Conservation (phyloP, 306 rosid species). For the Fragaria ananassa region DNA sequence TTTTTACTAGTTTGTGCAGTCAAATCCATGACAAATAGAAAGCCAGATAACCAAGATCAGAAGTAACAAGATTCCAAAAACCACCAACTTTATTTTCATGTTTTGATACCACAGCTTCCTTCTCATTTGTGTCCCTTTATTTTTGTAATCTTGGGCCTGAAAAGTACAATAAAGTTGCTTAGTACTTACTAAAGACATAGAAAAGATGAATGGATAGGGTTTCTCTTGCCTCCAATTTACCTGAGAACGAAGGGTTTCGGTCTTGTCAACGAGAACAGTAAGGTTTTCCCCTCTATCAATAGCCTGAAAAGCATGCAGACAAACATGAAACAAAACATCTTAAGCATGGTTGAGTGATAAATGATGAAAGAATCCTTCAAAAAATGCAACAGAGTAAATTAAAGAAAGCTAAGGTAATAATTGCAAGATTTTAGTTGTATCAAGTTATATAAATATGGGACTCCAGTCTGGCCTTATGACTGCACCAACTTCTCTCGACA, state of each 20-base stretch:
- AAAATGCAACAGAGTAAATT: too few species aligned
- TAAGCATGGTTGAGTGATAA: background rate
- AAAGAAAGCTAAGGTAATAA: too few species aligned
- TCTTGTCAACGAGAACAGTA: conserved; percentile 67
- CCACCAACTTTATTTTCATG: conserved; percentile 87
- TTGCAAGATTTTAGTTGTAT: too few species aligned
- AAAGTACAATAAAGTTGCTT: conserved; percentile 30
- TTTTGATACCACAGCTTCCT: conserved; percentile 97
- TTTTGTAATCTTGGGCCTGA: conserved; percentile 77
- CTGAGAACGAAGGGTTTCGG: conserved; percentile 73
- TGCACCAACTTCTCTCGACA: background rate
- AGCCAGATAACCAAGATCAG: conserved; percentile 81
- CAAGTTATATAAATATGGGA: too few species aligned
- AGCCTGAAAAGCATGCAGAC: conserved; percentile 45
- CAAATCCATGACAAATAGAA: conserved; percentile 83
- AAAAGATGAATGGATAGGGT: conserved; percentile 11
- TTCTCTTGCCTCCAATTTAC: conserved; percentile 35
- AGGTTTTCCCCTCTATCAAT: conserved; percentile 81
- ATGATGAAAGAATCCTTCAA: background rate
- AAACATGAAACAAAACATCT: conserved; percentile 2
- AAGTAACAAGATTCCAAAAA: conserved; percentile 67
- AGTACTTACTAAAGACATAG: background rate
- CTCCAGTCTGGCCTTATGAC: too few species aligned
- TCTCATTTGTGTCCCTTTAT: conserved; percentile 61
- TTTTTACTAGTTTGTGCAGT: conserved; percentile 64